Conservation (phyloP, 768 basidiomycete genomes). For the Lactarius hengduanensis region DNA sequence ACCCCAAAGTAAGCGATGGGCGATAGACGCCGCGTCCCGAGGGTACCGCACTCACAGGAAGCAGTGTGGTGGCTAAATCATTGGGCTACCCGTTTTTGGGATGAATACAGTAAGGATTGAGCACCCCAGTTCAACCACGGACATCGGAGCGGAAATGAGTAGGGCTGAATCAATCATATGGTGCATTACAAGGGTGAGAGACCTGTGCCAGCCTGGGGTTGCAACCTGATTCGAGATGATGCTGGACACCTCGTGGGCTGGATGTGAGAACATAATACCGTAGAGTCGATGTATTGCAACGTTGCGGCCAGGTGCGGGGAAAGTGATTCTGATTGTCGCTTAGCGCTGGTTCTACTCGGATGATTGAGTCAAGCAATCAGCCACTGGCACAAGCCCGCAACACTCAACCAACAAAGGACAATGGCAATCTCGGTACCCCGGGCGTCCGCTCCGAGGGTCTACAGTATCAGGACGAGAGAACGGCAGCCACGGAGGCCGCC, state of each 20-base stretch:
- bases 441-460: not conserved
- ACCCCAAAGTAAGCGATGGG: not conserved
- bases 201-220: not conserved
- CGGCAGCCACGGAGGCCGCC: not conserved
- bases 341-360: not conserved
- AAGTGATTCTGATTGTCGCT: not conserved
- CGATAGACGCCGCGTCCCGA: not conserved
- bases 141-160: not conserved
- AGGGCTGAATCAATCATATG: not conserved
- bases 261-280: not conserved
- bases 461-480: not conserved
- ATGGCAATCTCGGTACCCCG: not conserved
- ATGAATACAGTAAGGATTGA: not conserved
- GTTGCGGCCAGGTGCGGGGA: not conserved
- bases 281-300: not conserved
- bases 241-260: not conserved
- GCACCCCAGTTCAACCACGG: not conserved
- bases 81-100: not conserved
- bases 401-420: not conserved
- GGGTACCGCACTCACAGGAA: not conserved
- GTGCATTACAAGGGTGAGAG: not conserved
- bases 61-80: not conserved
- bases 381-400: not conserved
- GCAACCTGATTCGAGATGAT: not conserved
- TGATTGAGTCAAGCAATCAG: not conserved